Evolutionary conservation across 1,139 yeast genomes (phyloP).

Genomic region (Debaryomyces fabryi): DNA sequence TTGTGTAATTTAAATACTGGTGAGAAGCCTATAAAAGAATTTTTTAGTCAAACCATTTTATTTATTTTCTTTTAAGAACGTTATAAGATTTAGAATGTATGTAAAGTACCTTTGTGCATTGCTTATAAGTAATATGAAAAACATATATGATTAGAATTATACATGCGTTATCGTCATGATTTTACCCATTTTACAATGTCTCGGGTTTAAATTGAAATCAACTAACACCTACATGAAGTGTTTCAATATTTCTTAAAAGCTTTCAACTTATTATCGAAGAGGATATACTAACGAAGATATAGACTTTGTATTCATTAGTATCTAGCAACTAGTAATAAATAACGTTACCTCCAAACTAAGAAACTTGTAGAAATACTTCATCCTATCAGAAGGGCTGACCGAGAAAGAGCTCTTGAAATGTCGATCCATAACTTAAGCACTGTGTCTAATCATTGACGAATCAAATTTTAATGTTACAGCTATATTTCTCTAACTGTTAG

Average conservation of each 20-base stretch:
- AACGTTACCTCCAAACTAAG: not conserved
- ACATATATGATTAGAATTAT: slow-evolving; percentile 12
- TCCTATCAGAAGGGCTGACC: not conserved
- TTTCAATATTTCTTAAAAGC: not conserved
- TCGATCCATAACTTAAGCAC: no score
- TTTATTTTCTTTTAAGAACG: not conserved
- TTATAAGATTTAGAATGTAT: not conserved
- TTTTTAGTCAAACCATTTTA: not conserved
- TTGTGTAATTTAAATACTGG: slow-evolving; percentile 2
- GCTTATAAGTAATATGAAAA: not conserved
- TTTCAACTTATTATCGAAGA: not conserved
- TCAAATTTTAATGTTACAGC: no score
- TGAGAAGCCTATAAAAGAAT: not conserved
- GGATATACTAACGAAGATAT: not conserved
- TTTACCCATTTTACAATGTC: slow-evolving; percentile 15
- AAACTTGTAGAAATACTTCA: not conserved
- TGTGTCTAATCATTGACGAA: no score
- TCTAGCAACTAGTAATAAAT: not conserved
- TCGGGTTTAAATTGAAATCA: slow-evolving; percentile 14
- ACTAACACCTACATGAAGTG: slow-evolving; percentile 15
- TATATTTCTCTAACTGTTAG: no score
- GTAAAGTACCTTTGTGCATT: not conserved
- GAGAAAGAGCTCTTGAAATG: no score
- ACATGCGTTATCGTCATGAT: slow-evolving; percentile 19
- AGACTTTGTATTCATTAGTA: not conserved